phyloP scores from a whole-genome alignment of 306 rosid genomes.

The Cucurbita moschata region DNA sequence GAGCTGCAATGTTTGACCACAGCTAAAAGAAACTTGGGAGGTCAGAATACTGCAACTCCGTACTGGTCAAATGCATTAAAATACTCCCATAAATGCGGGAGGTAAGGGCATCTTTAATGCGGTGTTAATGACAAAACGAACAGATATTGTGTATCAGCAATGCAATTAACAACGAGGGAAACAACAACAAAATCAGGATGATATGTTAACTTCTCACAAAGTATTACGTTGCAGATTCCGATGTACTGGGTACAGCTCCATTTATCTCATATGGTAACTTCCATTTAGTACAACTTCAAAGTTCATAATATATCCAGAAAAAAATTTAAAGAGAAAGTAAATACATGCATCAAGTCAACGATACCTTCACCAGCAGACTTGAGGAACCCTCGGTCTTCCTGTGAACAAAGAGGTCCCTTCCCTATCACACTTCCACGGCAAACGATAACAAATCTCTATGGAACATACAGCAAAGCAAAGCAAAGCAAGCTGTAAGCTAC shows the following conservation, averaged over 20 bases:
- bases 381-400: not conserved
- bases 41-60: not conserved
- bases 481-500: not conserved
- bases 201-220: not conserved
- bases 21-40: not conserved
- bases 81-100: not conserved
- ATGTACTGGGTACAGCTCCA: not conserved
- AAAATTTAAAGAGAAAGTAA: not conserved
- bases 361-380: conserved; percentile 5
- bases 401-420: not conserved
- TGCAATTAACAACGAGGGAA: not conserved
- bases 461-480: not conserved
- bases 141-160: not conserved
- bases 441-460: not conserved
- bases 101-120: not conserved
- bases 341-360: not conserved
- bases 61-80: not conserved
- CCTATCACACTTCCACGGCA: not conserved
- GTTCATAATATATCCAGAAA: not conserved
- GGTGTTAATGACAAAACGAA: not conserved
- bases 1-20: not conserved
- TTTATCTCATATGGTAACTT: not conserved
- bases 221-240: not conserved
- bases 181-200: not conserved
- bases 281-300: not conserved